phyloP scores from a whole-genome alignment of 176 grass and related monocot genomes.

The Carex parvula region DNA sequence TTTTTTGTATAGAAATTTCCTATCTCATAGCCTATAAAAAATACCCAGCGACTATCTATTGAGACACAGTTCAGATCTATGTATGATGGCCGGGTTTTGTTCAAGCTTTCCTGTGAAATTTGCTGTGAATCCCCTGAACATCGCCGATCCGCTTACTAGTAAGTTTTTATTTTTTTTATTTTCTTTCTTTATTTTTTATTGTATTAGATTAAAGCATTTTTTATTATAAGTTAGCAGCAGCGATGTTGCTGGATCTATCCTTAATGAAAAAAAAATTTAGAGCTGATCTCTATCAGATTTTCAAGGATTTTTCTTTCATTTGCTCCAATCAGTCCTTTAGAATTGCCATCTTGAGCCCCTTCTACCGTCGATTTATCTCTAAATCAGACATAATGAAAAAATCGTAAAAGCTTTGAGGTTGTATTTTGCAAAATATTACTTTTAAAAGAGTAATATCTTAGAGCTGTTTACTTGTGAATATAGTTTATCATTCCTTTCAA shows the following conservation, averaged over 20 bases:
- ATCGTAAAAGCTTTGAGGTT: no score
- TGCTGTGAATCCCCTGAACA: background rate
- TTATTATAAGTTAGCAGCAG: background rate
- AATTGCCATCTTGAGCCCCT: background rate
- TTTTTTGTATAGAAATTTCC: background rate
- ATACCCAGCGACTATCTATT: background rate
- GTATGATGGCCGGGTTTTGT: background rate
- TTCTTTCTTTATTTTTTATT: background rate
- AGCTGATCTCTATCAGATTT: background rate
- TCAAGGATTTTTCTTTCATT: background rate
- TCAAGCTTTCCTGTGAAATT: background rate
- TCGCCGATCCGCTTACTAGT: background rate
- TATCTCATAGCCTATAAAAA: background rate
- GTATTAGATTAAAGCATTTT: background rate
- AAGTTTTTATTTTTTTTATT: background rate
- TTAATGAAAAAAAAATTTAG: background rate
- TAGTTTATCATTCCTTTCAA: background rate
- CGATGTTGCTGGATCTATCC: background rate
- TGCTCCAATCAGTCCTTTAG: background rate
- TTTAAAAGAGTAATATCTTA: background rate
- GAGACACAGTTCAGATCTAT: background rate
- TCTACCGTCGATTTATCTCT: background rate
- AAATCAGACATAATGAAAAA: background rate
- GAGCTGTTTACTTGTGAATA: background rate
- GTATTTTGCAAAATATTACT: background rate